Percentiles rank a stretch among this genome's conserved stretches.
Conservation (phyloP, 495 filamentous ascomycete genomes). For the Penicillium angulare region DNA sequence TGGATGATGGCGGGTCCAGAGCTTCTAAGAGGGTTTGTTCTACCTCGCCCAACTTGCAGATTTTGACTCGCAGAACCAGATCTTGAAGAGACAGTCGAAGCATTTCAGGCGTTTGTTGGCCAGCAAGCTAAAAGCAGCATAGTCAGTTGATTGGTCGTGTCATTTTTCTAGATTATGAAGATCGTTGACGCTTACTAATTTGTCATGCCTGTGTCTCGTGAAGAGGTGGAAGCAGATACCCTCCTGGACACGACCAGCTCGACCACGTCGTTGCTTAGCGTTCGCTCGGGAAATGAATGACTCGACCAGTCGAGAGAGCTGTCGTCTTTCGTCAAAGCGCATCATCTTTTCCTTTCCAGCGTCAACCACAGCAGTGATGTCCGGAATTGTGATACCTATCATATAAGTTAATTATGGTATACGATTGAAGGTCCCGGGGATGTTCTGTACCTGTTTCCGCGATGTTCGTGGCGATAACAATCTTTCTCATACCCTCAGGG, state of each 20-base stretch:
- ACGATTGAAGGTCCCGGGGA: too few relatives aligned
- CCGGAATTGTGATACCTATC: conserved; percentile 93
- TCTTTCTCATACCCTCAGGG: conserved; percentile 77
- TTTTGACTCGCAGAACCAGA: conserved; percentile 92
- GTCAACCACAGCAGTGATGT: conserved; percentile 93
- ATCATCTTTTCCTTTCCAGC: conserved; percentile 96
- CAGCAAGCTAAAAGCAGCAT: conserved; percentile 56
- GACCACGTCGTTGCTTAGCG: conserved; percentile 87
- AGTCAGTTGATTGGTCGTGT: neutral
- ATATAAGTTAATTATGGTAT: too few relatives aligned
- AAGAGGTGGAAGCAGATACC: conserved; percentile 96
- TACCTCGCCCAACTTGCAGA: conserved; percentile 89
- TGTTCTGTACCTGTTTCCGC: conserved; percentile 91
- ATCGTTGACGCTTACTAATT: conserved; percentile 41
- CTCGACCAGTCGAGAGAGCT: conserved; percentile 85
- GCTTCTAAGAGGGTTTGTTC: conserved; percentile 87
- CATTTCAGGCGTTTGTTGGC: conserved; percentile 94
- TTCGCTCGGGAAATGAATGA: conserved; percentile 93
- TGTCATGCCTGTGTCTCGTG: conserved; percentile 81
- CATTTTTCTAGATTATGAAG: too few relatives aligned
- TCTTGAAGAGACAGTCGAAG: conserved; percentile 91
- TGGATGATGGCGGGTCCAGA: conserved; percentile 82
- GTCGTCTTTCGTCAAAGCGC: conserved; percentile 80
- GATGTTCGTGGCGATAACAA: conserved; percentile 94
- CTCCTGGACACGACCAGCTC: conserved; percentile 93